phyloP scores from a whole-genome alignment of 2,329 filamentous ascomycete genomes.

The Fusarium praegraminearum region DNA sequence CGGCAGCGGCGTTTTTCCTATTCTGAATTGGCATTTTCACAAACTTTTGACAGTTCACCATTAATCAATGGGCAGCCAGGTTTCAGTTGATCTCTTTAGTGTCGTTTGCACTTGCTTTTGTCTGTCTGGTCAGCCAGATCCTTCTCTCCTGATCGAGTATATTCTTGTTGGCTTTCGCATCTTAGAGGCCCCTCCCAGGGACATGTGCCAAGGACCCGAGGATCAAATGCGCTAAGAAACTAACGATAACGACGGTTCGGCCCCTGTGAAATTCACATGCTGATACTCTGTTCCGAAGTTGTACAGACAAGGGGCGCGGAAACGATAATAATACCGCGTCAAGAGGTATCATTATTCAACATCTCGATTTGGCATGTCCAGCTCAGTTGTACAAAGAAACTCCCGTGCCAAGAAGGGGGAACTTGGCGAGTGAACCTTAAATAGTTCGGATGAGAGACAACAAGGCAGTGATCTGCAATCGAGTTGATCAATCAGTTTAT shows the following conservation, averaged over 20 bases:
- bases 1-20: not conserved
- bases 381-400: not conserved
- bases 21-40: not conserved
- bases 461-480: conserved; percentile 14
- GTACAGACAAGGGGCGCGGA: not conserved
- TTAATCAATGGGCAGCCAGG: not conserved
- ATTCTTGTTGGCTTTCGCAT: not conserved
- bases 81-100: not conserved
- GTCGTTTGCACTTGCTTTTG: not conserved
- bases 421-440: conserved; percentile 4
- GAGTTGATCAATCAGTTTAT: conserved; percentile 12
- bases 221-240: not conserved
- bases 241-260: not conserved
- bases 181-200: not conserved
- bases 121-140: not conserved
- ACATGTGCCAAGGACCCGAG: not conserved
- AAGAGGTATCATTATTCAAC: not conserved
- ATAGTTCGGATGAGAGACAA: conserved; percentile 1
- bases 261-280: not conserved
- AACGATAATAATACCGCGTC: not conserved
- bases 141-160: not conserved
- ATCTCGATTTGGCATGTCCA: not conserved
- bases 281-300: not conserved
- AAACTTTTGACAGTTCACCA: not conserved
- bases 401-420: not conserved